These are phyloP conservation scores for Lactuca sativa DNA, from an alignment of 129 eudicot species.

Conservation along the genomic window DNA sequence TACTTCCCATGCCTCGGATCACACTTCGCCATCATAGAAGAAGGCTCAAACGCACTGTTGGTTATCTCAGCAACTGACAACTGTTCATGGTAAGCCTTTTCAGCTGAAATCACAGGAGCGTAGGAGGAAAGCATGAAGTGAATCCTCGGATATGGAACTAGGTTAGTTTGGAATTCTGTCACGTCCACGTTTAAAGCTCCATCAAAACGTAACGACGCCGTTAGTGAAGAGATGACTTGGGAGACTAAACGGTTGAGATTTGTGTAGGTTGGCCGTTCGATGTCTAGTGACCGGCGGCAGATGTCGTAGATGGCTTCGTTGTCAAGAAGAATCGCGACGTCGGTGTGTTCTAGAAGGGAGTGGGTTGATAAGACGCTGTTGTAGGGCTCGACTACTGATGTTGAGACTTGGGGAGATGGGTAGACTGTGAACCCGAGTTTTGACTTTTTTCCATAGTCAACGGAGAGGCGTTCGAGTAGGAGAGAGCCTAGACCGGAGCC, in stretches of 20 bases:
- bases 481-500: slow-evolving; percentile 64
- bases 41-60: slow-evolving; percentile 46
- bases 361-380: slow-evolving; percentile 47
- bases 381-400: slow-evolving; percentile 57
- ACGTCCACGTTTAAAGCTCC: slow-evolving; percentile 47
- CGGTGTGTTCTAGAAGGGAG: slow-evolving; percentile 48
- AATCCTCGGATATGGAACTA: slow-evolving; percentile 47
- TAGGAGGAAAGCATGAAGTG: slow-evolving; percentile 52
- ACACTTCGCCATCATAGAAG: slow-evolving; percentile 51
- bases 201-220: slow-evolving; percentile 46
- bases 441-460: slow-evolving; percentile 53
- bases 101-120: slow-evolving; percentile 42
- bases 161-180: slow-evolving; percentile 48
- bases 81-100: slow-evolving; percentile 34
- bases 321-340: slow-evolving; percentile 11
- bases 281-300: slow-evolving; percentile 47
- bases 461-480: slow-evolving; percentile 52
- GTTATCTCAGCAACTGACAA: slow-evolving; percentile 46
- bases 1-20: slow-evolving; percentile 30
- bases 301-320: slow-evolving; percentile 48
- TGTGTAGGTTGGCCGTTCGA: slow-evolving; percentile 47
- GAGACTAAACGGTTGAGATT: slow-evolving; percentile 48
- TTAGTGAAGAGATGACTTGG: slow-evolving; percentile 50
- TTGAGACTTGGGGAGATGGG: slow-evolving; percentile 57
- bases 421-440: slow-evolving; percentile 52